These are phyloP conservation scores for Ceratobasidium sp. DNA, from an alignment of 1,284 basidiomycete species.

Conservation along the genomic window DNA sequence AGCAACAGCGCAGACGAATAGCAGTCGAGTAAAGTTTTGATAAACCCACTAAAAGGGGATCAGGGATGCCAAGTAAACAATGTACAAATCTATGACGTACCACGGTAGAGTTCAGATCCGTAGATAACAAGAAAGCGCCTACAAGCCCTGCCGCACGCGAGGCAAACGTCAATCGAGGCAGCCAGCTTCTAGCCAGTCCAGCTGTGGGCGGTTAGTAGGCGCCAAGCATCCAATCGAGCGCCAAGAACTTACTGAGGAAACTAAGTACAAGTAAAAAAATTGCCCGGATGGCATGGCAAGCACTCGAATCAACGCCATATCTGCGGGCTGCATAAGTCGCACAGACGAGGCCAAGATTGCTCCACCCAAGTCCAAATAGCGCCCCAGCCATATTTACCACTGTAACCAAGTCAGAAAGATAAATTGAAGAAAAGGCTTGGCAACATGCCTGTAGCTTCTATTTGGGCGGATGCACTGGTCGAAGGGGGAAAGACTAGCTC, in stretches of 20 bases:
- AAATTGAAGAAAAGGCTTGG: background rate
- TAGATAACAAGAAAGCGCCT: slow-evolving; percentile 57
- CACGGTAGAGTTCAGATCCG: slow-evolving; percentile 48
- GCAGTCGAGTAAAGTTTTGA: slow-evolving; percentile 20
- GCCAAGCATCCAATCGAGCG: background rate
- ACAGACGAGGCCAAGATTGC: slow-evolving; percentile 54
- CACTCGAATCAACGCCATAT: slow-evolving; percentile 44
- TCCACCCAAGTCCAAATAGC: slow-evolving; percentile 55
- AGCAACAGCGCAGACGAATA: slow-evolving; percentile 29
- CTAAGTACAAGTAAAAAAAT: slow-evolving; percentile 53
- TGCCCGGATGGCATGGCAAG: slow-evolving; percentile 52
- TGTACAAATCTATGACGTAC: slow-evolving; percentile 45
- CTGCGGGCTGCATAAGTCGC: slow-evolving; percentile 46
- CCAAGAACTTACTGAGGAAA: slow-evolving; percentile 52
- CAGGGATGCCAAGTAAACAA: background rate
- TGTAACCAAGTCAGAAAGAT: slow-evolving; percentile 41
- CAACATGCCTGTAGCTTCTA: slow-evolving; percentile 49
- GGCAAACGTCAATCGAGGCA: slow-evolving; percentile 57
- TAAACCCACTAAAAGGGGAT: slow-evolving; percentile 24
- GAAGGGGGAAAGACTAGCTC: slow-evolving; percentile 60
- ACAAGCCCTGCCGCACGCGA: slow-evolving; percentile 58
- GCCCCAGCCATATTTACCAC: slow-evolving; percentile 57
- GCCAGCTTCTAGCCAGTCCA: slow-evolving; percentile 56
- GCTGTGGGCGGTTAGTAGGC: slow-evolving; percentile 45
- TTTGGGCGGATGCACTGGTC: slow-evolving; percentile 57